These are phyloP conservation scores for Sporisorium exsertum DNA, from an alignment of 1,284 basidiomycete genomes.

Conservation along the genomic window DNA sequence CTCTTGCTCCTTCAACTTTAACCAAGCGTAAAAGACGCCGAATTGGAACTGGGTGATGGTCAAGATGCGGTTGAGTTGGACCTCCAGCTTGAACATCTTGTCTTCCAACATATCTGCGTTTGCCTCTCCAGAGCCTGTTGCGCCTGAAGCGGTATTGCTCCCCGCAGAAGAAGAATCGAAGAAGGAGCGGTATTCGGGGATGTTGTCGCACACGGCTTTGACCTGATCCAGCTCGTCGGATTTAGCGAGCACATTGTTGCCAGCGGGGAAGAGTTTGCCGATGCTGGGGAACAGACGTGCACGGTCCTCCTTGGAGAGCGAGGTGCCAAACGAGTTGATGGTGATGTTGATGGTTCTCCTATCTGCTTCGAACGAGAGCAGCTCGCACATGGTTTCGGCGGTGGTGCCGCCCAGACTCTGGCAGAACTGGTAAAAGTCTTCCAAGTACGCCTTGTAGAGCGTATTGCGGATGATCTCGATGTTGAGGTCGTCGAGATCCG, in stretches of 20 bases:
- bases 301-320: constrained; percentile 92
- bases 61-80: constrained; percentile 73
- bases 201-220: constrained; percentile 84
- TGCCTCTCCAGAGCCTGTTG: constrained; percentile 68
- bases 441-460: constrained; percentile 99
- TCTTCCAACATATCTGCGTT: constrained; percentile 81
- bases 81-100: constrained; percentile 93
- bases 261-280: constrained; percentile 92
- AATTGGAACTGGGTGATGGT: constrained; percentile 69
- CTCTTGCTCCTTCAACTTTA: constrained; percentile 93
- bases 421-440: constrained; percentile 93
- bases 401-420: constrained; percentile 77
- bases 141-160: background rate
- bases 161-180: constrained; percentile 74
- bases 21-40: constrained; percentile 67
- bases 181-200: constrained; percentile 90
- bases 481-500: constrained; percentile 97
- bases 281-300: constrained; percentile 95
- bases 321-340: constrained; percentile 97
- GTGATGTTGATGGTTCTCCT: constrained; percentile 97
- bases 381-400: constrained; percentile 71
- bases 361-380: constrained; percentile 96
- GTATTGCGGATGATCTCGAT: constrained; percentile 99
- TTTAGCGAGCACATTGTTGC: constrained; percentile 91
- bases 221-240: constrained; percentile 97